Conservation (phyloP, 805 yeast genomes). For the Cyberlindnera japonica region DNA sequence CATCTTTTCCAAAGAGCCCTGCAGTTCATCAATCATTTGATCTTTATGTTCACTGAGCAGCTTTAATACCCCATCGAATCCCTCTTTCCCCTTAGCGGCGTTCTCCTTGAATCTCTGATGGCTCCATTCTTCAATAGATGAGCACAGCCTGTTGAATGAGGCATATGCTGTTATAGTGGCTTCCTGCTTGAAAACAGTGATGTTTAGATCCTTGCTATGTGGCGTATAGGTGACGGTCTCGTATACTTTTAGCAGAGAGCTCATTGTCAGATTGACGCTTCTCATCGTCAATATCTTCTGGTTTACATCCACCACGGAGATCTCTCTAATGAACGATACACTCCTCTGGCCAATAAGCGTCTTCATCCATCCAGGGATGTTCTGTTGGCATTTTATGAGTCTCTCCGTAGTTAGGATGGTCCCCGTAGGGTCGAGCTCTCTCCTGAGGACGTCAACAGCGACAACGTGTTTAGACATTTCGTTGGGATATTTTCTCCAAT, state of each 20-base stretch:
- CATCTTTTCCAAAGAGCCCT: constrained; percentile 28
- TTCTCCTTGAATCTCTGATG: constrained; percentile 85
- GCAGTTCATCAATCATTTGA: constrained; percentile 27
- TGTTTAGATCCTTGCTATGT: constrained; percentile 47
- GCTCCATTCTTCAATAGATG: constrained; percentile 88
- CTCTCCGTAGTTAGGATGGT: constrained; percentile 67
- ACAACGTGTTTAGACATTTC: constrained; percentile 88
- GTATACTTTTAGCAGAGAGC: constrained; percentile 67
- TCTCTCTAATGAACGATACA: constrained; percentile 80
- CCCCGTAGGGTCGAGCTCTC: constrained; percentile 60
- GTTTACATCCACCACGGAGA: constrained; percentile 74
- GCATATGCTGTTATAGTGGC: constrained; percentile 91
- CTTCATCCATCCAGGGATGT: constrained; percentile 79
- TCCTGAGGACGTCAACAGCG: constrained; percentile 81
- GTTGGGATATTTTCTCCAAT: constrained; percentile 97
- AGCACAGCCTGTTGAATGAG: constrained; percentile 63
- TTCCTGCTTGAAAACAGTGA: constrained; percentile 69
- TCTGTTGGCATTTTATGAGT: constrained; percentile 82
- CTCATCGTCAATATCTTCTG: constrained; percentile 67
- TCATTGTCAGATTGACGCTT: constrained; percentile 83
- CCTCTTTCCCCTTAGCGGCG: constrained; percentile 75
- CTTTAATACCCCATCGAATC: constrained; percentile 77
- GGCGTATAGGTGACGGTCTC: constrained; percentile 87
- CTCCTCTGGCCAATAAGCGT: constrained; percentile 69
- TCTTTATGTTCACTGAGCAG: constrained; percentile 37